Base-by-base conservation (phyloP, 805 yeast genomes). In the Spathaspora girioi region DNA sequence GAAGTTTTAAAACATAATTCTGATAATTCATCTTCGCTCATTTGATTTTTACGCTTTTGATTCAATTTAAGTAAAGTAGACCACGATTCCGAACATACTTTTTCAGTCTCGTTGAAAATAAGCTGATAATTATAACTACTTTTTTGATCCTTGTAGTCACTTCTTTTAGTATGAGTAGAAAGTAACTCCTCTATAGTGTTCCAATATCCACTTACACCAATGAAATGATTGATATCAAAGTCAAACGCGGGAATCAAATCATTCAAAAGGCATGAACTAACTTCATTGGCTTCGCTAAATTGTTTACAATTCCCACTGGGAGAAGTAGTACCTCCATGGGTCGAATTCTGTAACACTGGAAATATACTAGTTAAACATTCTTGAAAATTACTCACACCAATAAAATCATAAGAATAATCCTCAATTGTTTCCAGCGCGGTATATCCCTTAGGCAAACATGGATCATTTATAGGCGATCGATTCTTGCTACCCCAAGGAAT, bases 161-260 rank as follows among this genome's bases (percentile, higher is more conserved):
- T 43, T 18, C 35, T 49, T 8, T 51, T 31, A 8, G 43, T 26
- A 11, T 40, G 46, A 56, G 64, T 67, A 10, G 70, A 65, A 38
- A 80, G 59, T 38, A 82, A 65, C 46, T 73, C 70, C n/a, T 76
- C 74, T 40, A 83, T 69, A 4, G 84, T 78, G 57, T 83, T 83
- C 83, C 86, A 83, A 60, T 83, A 83, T 4, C 87, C 88, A 53
- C 86, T 81, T 8, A 84, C 85, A 0, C 88, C 89, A 41, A 81
- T 69, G 51, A 84, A 84, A 51, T 77, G 78, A 55, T 80, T 77
- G 32, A 78, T 67, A 46, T 79, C 78, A 58, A 83, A 81, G 56
- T 79, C 83, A 65, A 83, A 78, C 7, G 79, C 68, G 0, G 88
- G 89, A 27, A 80, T 70, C 18, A 74, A 62, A 55, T 81, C 83